phyloP scores from a whole-genome alignment of 177 flowering plant genomes.

The Telopea speciosissima region DNA sequence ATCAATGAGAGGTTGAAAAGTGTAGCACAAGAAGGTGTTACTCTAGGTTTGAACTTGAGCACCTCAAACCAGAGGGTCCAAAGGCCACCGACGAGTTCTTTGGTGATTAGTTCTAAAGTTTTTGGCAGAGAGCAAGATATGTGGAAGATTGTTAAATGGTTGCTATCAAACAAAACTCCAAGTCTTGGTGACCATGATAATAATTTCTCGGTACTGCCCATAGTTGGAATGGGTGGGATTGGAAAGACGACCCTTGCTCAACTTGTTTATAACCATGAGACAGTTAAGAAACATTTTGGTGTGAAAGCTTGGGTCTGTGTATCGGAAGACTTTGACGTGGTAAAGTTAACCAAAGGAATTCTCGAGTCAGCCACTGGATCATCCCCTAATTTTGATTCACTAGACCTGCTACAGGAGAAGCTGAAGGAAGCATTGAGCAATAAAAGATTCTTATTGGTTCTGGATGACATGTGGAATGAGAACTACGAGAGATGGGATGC shows the following conservation, averaged over 20 bases:
- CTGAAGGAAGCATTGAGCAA: too few relatives aligned
- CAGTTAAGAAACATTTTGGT: too few relatives aligned
- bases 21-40: neutral
- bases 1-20: neutral
- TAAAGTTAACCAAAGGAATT: too few relatives aligned
- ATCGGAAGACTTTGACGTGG: too few relatives aligned
- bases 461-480: slow-evolving; percentile 8
- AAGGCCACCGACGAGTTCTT: neutral
- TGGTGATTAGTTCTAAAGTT: neutral
- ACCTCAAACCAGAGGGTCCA: too few relatives aligned
- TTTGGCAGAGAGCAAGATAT: slow-evolving; percentile 2
- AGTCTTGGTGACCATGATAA: neutral
- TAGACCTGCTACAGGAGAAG: too few relatives aligned
- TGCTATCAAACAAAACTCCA: neutral
- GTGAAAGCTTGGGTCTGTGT: too few relatives aligned
- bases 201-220: neutral
- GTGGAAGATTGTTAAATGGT: neutral
- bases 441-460: too few relatives aligned
- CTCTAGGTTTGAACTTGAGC: neutral
- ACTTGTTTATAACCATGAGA: too few relatives aligned
- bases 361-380: too few relatives aligned
- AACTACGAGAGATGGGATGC: neutral
- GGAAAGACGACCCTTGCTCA: slow-evolving; percentile 4
- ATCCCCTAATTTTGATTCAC: too few relatives aligned
- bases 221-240: neutral